Conservation (phyloP, 2,329 filamentous ascomycete genomes). For the Eutypa lata region DNA sequence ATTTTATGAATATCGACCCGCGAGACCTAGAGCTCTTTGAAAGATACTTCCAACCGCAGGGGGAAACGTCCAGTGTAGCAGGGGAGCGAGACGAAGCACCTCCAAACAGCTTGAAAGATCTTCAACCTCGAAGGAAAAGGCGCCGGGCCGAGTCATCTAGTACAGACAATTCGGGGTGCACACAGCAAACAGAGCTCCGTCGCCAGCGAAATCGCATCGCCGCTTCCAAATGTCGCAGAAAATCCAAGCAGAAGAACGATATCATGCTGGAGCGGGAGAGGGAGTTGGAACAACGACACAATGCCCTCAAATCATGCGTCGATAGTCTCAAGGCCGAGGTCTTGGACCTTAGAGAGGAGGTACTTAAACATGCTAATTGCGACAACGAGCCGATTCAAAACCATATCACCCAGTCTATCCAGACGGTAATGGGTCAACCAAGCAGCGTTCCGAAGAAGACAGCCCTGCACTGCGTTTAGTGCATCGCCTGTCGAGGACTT, state of each 20-base stretch:
- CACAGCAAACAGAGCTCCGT: background rate
- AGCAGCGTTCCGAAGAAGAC: background rate
- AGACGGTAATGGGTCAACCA: background rate
- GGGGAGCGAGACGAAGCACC: background rate
- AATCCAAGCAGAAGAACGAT: slow-evolving; percentile 11
- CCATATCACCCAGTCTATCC: background rate
- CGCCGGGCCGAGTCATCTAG: background rate
- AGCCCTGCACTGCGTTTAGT: too few relatives aligned
- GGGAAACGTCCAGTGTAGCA: background rate
- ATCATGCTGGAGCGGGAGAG: slow-evolving; percentile 10
- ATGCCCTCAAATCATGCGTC: slow-evolving; percentile 8
- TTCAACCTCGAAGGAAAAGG: background rate
- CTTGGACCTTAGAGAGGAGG: slow-evolving; percentile 11
- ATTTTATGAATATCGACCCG: background rate
- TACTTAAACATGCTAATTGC: slow-evolving; percentile 11
- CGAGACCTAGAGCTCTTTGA: background rate
- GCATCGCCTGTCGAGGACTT: too few relatives aligned
- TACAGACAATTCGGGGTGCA: too few relatives aligned
- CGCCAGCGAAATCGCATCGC: slow-evolving; percentile 14
- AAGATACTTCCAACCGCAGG: background rate
- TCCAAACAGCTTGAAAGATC: background rate
- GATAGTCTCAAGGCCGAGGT: slow-evolving; percentile 11
- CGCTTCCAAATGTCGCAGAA: slow-evolving; percentile 15
- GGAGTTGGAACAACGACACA: slow-evolving; percentile 9
- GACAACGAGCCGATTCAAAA: slow-evolving; percentile 8